Evolutionary conservation across 2,329 filamentous ascomycete species (phyloP).

Genomic region (Exophiala xenobiotica): DNA sequence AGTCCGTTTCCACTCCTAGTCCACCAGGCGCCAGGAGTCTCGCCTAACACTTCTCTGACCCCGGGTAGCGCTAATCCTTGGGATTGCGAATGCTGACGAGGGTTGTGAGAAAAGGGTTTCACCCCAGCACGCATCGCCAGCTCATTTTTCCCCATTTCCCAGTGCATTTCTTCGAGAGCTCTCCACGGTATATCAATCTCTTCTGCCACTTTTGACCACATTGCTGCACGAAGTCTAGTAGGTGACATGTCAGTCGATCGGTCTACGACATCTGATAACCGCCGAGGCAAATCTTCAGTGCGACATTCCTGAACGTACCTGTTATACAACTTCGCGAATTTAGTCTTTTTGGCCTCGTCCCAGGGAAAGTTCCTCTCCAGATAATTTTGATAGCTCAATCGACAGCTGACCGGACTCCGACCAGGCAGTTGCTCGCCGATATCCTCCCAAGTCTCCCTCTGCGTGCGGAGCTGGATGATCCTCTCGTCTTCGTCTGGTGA

Average conservation of each 20-base stretch:
- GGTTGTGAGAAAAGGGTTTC: conserved; percentile 75
- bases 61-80: too few relatives aligned
- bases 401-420: conserved; percentile 88
- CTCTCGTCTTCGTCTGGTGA: conserved; percentile 84
- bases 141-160: conserved; percentile 67
- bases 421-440: conserved; percentile 88
- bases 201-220: conserved; percentile 94
- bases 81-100: too few relatives aligned
- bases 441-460: conserved; percentile 97
- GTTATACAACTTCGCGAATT: conserved; percentile 88
- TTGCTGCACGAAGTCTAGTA: conserved; percentile 86
- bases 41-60: too few relatives aligned
- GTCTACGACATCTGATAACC: neutral
- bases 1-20: too few relatives aligned
- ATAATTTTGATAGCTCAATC: conserved; percentile 95
- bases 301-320: too few relatives aligned
- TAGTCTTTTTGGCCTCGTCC: conserved; percentile 97
- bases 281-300: too few relatives aligned
- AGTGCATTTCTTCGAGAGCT: conserved; percentile 90
- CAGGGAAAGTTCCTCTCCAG: conserved; percentile 87
- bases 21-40: too few relatives aligned
- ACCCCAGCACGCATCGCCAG: conserved; percentile 90
- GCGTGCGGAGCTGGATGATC: conserved; percentile 84
- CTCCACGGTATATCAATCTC: conserved; percentile 95
- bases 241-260: conserved; percentile 5